A percentile compares a stretch with the other conserved stretches of the same genome.
Evolutionary conservation across 176 grass and related monocot species (phyloP).

Genomic region (Oryza rufipogon): DNA sequence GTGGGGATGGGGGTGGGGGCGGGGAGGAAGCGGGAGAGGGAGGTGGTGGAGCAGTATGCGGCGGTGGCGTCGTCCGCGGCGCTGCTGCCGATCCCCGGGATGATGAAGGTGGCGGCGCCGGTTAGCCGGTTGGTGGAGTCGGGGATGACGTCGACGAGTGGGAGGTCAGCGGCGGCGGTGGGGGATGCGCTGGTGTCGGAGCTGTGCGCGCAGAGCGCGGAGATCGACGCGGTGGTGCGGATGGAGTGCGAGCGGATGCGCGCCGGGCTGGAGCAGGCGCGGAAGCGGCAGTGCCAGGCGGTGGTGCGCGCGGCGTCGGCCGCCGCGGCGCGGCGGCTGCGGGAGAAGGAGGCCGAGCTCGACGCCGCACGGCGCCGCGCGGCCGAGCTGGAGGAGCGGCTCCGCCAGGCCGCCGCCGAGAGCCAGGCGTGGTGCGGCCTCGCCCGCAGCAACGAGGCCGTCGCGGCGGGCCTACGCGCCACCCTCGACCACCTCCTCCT

Average conservation of each 20-base stretch:
- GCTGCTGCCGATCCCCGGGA: slow-evolving; percentile 27
- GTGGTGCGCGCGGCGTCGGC: slow-evolving; percentile 39
- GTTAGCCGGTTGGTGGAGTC: slow-evolving; percentile 35
- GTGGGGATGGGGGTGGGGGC: neutral
- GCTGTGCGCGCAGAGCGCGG: slow-evolving; percentile 41
- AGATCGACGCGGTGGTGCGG: slow-evolving; percentile 56
- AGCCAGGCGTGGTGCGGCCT: slow-evolving; percentile 49
- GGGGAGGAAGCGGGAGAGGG: slow-evolving; percentile 51
- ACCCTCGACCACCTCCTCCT: slow-evolving; percentile 54
- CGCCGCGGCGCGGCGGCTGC: slow-evolving; percentile 10
- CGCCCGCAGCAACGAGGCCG: slow-evolving; percentile 54
- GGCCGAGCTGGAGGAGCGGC: slow-evolving; percentile 51
- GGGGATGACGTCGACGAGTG: slow-evolving; percentile 56
- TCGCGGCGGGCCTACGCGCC: slow-evolving; percentile 40
- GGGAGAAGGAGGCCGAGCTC: slow-evolving; percentile 48
- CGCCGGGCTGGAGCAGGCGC: slow-evolving; percentile 44
- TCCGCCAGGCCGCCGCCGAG: slow-evolving; percentile 47
- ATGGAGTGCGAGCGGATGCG: slow-evolving; percentile 53
- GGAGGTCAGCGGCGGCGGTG: slow-evolving; percentile 10
- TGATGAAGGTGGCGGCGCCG: neutral
- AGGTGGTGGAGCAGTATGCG: neutral
- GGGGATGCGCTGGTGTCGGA: slow-evolving; percentile 14
- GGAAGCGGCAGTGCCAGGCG: slow-evolving; percentile 51
- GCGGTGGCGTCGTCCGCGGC: neutral
- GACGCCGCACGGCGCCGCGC: neutral